phyloP scores from a whole-genome alignment of 2,329 filamentous ascomycete species.

The Sphaerulina vaccinii region DNA sequence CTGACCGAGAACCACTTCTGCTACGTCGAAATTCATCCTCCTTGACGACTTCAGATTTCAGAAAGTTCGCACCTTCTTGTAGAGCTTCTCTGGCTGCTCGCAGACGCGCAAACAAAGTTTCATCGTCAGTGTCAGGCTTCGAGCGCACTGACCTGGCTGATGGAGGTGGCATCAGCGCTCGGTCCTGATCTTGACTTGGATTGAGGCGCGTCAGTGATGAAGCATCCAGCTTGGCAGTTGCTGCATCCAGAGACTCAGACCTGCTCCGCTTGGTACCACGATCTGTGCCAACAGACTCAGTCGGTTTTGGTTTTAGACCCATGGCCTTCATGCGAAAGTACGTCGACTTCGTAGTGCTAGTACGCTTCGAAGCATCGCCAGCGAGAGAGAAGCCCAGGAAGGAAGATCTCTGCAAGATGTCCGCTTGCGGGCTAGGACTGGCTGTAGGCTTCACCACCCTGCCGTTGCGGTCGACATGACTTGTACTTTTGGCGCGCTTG shows the following conservation, averaged over 20 bases:
- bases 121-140: conserved; percentile 32
- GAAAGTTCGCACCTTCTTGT: conserved; percentile 19
- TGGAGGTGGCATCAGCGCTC: conserved; percentile 20
- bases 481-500: conserved; percentile 34
- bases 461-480: conserved; percentile 28
- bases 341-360: conserved; percentile 48
- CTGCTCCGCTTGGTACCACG: conserved; percentile 29
- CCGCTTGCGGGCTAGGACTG: conserved; percentile 13
- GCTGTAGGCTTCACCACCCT: conserved; percentile 24
- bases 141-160: conserved; percentile 19
- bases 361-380: conserved; percentile 37
- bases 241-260: conserved; percentile 22
- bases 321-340: conserved; percentile 53
- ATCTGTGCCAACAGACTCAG: conserved; percentile 2
- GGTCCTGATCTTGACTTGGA: conserved; percentile 10
- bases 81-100: conserved; percentile 35
- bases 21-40: conserved; percentile 28
- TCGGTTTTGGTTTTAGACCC: conserved; percentile 48
- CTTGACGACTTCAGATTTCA: conserved; percentile 22
- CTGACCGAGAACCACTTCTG: conserved; percentile 25
- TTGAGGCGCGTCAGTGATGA: conserved; percentile 15
- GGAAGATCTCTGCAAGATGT: conserved; percentile 32
- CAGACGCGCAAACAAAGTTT: conserved; percentile 38
- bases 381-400: conserved; percentile 33
- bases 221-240: conserved; percentile 8